Evolutionary conservation across 2,329 filamentous ascomycete genomes (phyloP), one percentile per base, ranked within the genome.

Genomic region (Nemania abortiva): DNA sequence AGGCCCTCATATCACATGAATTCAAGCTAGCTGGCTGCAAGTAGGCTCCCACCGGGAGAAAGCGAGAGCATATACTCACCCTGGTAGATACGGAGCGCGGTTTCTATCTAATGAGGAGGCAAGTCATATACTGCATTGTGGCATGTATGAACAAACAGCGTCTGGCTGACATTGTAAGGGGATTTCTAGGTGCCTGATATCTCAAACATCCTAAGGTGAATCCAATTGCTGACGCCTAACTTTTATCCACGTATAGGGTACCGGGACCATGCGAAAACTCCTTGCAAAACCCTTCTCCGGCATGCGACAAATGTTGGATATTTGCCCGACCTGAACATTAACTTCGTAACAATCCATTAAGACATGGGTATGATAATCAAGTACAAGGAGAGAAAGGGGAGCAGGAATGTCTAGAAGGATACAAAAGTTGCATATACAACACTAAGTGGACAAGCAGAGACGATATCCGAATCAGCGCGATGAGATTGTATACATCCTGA

Each of bases 291-390:
- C 22, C 1, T 49, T 29, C 37, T 4, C 49, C 13, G 13, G 6
- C 29, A 11, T 20, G 15, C n/a, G 2, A 6, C 27, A 54, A 27
- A 57, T 52, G 37, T 34, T 54, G 54, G 22, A 49, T 45, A 27
- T 39, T 47, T 63, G 63, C 63, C 63, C 63, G 22, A 61, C 59
- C 60, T 61, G 55, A 66, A 56, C 58, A 63, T 60, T 45, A 18
- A 31, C 58, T 54, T 67, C 47, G 11, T 59, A 45, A 45, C 11
- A 15, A 53, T 39, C 29, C 37, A 49, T 61, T 24, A 45, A 59
- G 62, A 31, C 53, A 13, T 5, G 34, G 49, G n/a, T 24, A 20
- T 31, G 20, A 34, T 58, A 22, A 29, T 39, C 37, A 22, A 60
- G 27, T 55, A 20, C 15, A 20, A 61, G 20, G n/a, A 3, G 34